A percentile compares a stretch with the other conserved stretches of the same genome.
Conservation (phyloP, 2,329 filamentous ascomycete genomes). For the Trichoderma gracile region DNA sequence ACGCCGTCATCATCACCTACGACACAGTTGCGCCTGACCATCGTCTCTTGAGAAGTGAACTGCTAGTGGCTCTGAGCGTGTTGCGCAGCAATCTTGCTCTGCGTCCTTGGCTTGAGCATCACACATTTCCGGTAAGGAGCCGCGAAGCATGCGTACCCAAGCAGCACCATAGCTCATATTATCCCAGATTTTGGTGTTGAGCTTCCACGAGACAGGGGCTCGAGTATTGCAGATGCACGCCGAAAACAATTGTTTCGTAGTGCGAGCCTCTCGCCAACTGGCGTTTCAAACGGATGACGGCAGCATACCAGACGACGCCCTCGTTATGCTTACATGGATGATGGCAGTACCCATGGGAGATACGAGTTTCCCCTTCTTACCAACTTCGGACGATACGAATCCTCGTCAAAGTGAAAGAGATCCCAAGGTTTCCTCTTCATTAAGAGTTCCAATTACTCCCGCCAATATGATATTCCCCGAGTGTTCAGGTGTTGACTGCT, state of each 20-base stretch:
- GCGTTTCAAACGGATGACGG: neutral
- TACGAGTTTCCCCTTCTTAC: neutral
- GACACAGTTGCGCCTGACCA: neutral
- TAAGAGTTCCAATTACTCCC: no score
- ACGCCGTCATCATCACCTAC: neutral
- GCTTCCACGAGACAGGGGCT: neutral
- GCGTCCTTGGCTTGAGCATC: neutral
- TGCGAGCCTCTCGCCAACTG: neutral
- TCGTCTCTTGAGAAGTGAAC: conserved; percentile 1
- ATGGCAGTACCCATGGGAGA: neutral
- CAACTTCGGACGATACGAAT: neutral
- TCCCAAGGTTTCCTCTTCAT: no score
- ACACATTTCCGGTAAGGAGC: conserved; percentile 7
- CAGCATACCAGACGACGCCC: neutral
- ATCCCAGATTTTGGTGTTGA: neutral
- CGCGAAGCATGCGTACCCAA: neutral
- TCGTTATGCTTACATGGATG: neutral
- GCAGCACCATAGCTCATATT: neutral
- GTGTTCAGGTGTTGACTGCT: no score
- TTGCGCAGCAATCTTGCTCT: neutral
- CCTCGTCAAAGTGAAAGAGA: neutral
- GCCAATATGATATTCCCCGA: no score
- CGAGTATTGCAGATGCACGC: neutral
- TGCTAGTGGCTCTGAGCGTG: neutral
- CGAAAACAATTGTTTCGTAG: neutral